Evolutionary conservation across 345 rosid species (phyloP).

Genomic region (Carallia brachiata): DNA sequence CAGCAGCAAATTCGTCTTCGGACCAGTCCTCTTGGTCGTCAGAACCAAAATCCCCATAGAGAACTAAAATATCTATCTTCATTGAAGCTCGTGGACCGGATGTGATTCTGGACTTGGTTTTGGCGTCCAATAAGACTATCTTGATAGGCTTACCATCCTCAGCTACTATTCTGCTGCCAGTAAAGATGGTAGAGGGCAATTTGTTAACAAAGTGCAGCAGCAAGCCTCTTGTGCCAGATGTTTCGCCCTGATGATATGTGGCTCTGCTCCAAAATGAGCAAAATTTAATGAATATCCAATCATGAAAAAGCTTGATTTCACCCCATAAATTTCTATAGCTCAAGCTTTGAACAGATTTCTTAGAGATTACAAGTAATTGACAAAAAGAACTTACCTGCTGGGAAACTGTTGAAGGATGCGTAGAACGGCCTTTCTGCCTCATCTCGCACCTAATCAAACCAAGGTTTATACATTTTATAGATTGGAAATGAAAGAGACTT

Average conservation of each 20-base stretch:
- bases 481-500: not conserved
- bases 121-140: conserved; percentile 49
- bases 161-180: conserved; percentile 49
- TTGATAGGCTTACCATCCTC: conserved; percentile 43
- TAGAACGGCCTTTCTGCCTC: conserved; percentile 6
- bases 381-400: conserved; percentile 20
- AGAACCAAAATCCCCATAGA: conserved; percentile 56
- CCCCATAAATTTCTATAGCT: no score
- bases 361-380: not conserved
- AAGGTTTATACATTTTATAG: not conserved
- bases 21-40: conserved; percentile 54
- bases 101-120: conserved; percentile 26
- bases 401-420: conserved; percentile 13
- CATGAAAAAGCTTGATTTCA: no score
- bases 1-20: conserved; percentile 37
- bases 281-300: conserved; percentile 1
- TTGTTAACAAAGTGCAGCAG: conserved; percentile 44
- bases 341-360: not conserved
- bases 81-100: conserved; percentile 51
- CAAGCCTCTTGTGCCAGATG: conserved; percentile 32
- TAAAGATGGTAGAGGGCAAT: conserved; percentile 45
- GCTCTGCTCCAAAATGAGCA: conserved; percentile 20
- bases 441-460: conserved; percentile 23
- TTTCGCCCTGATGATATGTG: conserved; percentile 23
- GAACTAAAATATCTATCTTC: conserved; percentile 53